phyloP scores from a whole-genome alignment of 2,329 filamentous ascomycete species.

The Lachnellula willkommii region DNA sequence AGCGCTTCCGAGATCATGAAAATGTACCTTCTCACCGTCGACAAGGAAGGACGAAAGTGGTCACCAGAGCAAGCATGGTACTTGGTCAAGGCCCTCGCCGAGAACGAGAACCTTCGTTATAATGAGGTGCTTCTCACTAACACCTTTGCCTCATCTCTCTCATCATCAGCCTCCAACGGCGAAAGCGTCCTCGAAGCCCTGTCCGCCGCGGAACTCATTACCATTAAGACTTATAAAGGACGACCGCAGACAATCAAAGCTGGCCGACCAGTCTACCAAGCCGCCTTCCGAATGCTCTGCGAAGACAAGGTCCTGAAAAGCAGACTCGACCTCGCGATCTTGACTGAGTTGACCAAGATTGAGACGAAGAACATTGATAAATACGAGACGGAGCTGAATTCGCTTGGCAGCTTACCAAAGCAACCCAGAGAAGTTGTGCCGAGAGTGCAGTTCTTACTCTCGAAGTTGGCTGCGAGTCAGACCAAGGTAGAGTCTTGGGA shows the following conservation, averaged over 20 bases:
- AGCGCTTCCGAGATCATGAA: slow-evolving; percentile 87
- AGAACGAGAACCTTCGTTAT: slow-evolving; percentile 67
- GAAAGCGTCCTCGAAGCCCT: slow-evolving; percentile 75
- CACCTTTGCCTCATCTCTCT: slow-evolving; percentile 59
- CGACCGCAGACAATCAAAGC: slow-evolving; percentile 72
- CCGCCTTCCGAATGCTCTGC: slow-evolving; percentile 70
- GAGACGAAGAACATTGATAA: slow-evolving; percentile 73
- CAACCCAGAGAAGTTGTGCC: slow-evolving; percentile 63
- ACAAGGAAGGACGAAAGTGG: slow-evolving; percentile 56
- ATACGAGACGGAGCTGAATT: slow-evolving; percentile 68
- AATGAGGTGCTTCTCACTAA: slow-evolving; percentile 77
- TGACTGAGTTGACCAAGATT: slow-evolving; percentile 63
- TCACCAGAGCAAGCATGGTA: slow-evolving; percentile 85
- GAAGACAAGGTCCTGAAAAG: slow-evolving; percentile 68
- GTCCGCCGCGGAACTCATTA: slow-evolving; percentile 80
- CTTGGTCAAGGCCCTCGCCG: slow-evolving; percentile 71
- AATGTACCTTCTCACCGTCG: slow-evolving; percentile 71
- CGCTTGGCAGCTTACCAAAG: slow-evolving; percentile 65
- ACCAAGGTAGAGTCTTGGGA: slow-evolving; percentile 69
- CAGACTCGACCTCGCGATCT: slow-evolving; percentile 65
- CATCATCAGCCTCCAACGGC: slow-evolving; percentile 49
- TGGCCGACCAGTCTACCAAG: slow-evolving; percentile 79
- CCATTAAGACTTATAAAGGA: slow-evolving; percentile 66
- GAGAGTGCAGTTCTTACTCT: slow-evolving; percentile 66
- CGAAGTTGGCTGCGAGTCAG: slow-evolving; percentile 70